Evolutionary conservation across 139 green algal species (phyloP).

Genomic region (Tetradesmus lagerheimii): DNA sequence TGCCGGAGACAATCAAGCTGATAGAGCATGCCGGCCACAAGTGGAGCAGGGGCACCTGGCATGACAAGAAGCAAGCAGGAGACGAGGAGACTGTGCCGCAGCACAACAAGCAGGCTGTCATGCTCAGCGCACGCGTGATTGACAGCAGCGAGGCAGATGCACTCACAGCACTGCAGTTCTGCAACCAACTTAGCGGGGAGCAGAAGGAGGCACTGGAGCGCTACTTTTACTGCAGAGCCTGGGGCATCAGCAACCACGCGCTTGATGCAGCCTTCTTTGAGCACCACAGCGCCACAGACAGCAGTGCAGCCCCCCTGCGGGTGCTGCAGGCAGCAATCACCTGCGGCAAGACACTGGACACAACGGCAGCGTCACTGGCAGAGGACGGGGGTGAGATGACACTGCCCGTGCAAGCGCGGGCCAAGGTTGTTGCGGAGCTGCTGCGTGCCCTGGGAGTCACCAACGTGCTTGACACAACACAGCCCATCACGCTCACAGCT

Average conservation of each 20-base stretch:
- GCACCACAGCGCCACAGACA: neutral
- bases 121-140: too few relatives aligned
- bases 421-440: too few relatives aligned
- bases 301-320: neutral
- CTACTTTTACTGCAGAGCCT: neutral
- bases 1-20: constrained; percentile 2
- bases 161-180: neutral
- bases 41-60: neutral
- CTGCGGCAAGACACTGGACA: neutral
- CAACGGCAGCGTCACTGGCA: neutral
- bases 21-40: constrained; percentile 11
- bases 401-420: neutral
- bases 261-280: neutral
- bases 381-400: constrained; percentile 1
- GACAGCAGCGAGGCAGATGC: too few relatives aligned
- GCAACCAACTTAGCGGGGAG: neutral
- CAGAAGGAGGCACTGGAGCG: neutral
- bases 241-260: constrained; percentile 1
- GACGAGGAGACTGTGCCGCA: neutral
- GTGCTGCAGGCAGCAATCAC: neutral
- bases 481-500: neutral
- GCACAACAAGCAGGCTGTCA: neutral
- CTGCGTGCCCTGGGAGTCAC: too few relatives aligned
- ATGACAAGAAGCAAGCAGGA: neutral
- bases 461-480: neutral